phyloP scores from a whole-genome alignment of 1,139 yeast species.

The Yamadazyma pseudoaaseri region DNA sequence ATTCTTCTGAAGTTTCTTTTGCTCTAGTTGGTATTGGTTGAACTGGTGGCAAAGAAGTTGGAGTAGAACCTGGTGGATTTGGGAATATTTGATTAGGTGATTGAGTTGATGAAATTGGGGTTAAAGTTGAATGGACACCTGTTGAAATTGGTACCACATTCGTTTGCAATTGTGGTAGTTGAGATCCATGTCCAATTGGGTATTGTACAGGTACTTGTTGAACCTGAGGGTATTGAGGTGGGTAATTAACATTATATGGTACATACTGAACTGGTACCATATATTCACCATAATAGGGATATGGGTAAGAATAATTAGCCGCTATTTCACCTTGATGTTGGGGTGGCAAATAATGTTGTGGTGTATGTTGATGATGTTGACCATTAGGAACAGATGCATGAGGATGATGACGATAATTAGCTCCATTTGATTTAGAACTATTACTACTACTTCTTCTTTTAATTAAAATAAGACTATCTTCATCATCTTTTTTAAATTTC shows the following conservation, averaged over 20 bases:
- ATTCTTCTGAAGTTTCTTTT: no score
- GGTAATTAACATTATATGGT: conserved; percentile 10
- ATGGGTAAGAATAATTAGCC: conserved; percentile 5
- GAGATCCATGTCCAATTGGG: background rate
- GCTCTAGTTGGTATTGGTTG: no score
- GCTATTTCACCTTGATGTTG: background rate
- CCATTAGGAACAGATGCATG: conserved; percentile 1
- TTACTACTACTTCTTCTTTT: conserved; percentile 57
- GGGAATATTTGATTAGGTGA: conserved; percentile 1
- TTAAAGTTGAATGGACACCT: background rate
- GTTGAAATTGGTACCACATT: background rate
- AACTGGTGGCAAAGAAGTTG: no score
- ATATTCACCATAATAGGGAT: conserved; percentile 14
- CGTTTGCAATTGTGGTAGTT: background rate
- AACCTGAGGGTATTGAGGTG: conserved; percentile 8
- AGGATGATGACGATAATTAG: conserved; percentile 1
- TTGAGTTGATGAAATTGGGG: background rate
- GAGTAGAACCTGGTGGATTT: conserved; percentile 3
- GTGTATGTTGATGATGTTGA: background rate
- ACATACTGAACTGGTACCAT: conserved; percentile 14
- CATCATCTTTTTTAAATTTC: conserved; percentile 72
- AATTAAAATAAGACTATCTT: conserved; percentile 59
- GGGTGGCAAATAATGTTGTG: background rate
- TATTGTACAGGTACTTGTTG: conserved; percentile 4
- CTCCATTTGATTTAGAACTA: background rate